Evolutionary conservation across 2,329 filamentous ascomycete species (phyloP).

Genomic region (Ophidiomyces ophidiicola): DNA sequence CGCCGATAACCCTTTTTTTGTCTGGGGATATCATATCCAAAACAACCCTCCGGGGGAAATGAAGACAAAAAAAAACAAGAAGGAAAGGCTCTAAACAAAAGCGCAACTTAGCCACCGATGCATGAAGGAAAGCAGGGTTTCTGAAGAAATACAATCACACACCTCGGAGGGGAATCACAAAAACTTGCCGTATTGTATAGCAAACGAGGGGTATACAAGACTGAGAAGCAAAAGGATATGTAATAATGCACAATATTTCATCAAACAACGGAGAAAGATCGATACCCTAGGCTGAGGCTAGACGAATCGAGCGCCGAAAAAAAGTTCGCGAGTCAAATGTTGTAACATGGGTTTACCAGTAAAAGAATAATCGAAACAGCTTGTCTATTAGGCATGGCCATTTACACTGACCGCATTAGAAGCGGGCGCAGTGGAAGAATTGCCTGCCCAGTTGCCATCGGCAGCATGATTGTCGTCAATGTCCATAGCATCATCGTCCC

Average conservation of each 20-base stretch:
- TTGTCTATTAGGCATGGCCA: background rate
- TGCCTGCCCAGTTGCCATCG: background rate
- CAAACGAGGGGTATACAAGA: too few species aligned
- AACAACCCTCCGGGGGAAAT: background rate
- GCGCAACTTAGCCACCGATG: conserved; percentile 2
- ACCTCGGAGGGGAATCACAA: too few species aligned
- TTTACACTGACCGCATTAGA: background rate
- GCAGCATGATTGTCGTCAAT: conserved; percentile 2
- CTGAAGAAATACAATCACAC: conserved; percentile 3
- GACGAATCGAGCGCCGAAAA: too few species aligned
- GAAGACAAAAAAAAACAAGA: too few species aligned
- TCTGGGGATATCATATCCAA: conserved; percentile 1
- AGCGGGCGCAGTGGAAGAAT: background rate
- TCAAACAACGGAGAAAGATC: too few species aligned
- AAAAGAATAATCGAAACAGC: background rate
- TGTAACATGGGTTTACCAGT: too few species aligned
- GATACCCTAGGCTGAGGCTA: too few species aligned
- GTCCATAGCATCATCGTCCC: conserved; percentile 5
- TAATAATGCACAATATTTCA: too few species aligned
- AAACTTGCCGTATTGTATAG: too few species aligned
- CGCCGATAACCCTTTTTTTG: background rate
- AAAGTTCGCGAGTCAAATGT: too few species aligned
- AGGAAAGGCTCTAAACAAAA: too few species aligned
- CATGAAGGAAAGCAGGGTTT: background rate
- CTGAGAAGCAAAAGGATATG: too few species aligned